Percentiles rank a stretch among this genome's conserved stretches.
Conservation (phyloP, 306 rosid genomes). For the Quercus wislizeni region DNA sequence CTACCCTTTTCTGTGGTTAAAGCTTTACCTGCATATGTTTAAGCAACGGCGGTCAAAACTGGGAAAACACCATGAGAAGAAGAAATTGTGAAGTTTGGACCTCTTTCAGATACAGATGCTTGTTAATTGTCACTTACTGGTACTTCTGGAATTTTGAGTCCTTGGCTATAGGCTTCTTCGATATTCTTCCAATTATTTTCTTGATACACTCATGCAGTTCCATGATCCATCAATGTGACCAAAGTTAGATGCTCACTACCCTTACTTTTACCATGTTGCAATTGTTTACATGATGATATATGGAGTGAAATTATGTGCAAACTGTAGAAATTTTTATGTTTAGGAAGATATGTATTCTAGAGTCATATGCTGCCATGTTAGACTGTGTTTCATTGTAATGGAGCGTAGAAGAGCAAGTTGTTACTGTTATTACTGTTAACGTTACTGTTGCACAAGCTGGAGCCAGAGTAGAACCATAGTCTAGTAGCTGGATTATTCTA, state of each 20-base stretch:
- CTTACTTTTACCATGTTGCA: background rate
- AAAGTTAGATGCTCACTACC: background rate
- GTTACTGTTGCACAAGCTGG: background rate
- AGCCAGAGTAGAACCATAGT: background rate
- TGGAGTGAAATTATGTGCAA: background rate
- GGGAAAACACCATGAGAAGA: conserved; percentile 45
- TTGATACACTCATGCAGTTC: background rate
- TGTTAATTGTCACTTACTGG: conserved; percentile 4
- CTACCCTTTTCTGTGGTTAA: conserved; percentile 78
- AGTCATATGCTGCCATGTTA: background rate
- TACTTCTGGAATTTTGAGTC: background rate
- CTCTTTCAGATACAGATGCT: background rate
- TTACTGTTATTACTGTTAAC: background rate
- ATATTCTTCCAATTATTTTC: background rate
- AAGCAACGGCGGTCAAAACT: conserved; percentile 83
- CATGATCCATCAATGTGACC: background rate
- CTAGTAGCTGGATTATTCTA: conserved; percentile 1
- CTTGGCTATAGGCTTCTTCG: background rate
- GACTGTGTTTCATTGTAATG: background rate
- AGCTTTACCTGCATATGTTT: conserved; percentile 81
- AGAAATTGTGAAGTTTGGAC: conserved; percentile 37
- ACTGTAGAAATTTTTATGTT: background rate
- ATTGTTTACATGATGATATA: background rate
- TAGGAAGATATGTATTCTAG: background rate
- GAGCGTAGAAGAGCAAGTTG: background rate